Percentiles rank a stretch among this genome's conserved stretches.
Conservation (phyloP, 2,329 filamentous ascomycete species). For the Fusarium coffeatum region DNA sequence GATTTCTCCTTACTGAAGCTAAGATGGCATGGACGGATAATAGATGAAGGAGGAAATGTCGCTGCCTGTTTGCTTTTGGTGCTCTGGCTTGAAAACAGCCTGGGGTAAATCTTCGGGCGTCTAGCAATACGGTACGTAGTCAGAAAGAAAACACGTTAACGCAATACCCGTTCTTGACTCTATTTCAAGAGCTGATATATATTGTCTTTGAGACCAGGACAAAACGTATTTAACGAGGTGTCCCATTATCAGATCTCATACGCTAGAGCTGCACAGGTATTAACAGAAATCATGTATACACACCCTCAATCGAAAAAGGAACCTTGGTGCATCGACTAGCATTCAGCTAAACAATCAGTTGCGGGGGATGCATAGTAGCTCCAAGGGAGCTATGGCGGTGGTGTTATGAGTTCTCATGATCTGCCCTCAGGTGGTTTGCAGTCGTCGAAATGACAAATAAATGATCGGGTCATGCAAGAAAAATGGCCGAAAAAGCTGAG, state of each 20-base stretch:
- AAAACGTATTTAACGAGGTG: not conserved
- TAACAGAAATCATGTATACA: not conserved
- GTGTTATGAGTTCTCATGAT: slow-evolving; percentile 15
- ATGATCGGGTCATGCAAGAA: not conserved
- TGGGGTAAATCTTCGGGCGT: too few species aligned
- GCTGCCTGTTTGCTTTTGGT: too few species aligned
- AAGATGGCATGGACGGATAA: too few species aligned
- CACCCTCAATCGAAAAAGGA: not conserved
- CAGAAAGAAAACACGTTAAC: too few species aligned
- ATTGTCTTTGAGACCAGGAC: not conserved
- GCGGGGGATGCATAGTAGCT: slow-evolving; percentile 1
- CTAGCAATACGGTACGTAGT: too few species aligned
- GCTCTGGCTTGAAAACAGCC: too few species aligned
- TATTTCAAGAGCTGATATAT: too few species aligned
- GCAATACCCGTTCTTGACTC: too few species aligned
- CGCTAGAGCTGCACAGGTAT: not conserved
- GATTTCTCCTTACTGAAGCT: too few species aligned
- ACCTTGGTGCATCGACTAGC: not conserved
- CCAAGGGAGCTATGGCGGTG: not conserved
- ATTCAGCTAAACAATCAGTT: not conserved
- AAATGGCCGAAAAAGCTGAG: not conserved
- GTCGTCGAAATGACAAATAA: not conserved
- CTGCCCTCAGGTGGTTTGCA: not conserved
- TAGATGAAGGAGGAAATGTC: too few species aligned
- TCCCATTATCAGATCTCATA: not conserved